phyloP scores from a whole-genome alignment of 306 rosid species.

The Cicer arietinum region DNA sequence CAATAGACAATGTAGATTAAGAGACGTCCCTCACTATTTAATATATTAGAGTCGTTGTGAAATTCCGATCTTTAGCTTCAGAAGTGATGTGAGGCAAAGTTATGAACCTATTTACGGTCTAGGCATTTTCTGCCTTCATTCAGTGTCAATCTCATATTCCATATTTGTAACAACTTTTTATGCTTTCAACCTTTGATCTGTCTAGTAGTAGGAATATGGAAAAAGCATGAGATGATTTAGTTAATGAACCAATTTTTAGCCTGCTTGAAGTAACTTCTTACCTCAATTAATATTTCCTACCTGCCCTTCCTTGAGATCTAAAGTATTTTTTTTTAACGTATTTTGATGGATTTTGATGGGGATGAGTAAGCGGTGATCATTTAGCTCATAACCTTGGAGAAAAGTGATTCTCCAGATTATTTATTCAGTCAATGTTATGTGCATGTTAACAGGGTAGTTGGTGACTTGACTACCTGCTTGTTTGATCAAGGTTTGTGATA shows the following conservation, averaged over 20 bases:
- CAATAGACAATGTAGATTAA: background rate
- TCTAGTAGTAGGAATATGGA: background rate
- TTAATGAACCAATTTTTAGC: conserved; percentile 4
- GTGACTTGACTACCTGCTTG: background rate
- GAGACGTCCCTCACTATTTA: background rate
- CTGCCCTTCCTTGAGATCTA: background rate
- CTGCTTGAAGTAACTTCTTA: conserved; percentile 11
- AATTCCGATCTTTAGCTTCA: conserved; percentile 14
- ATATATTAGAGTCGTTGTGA: background rate
- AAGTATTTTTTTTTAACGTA: background rate
- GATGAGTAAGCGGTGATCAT: conserved; percentile 1
- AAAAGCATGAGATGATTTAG: background rate
- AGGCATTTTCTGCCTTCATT: background rate
- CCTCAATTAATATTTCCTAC: background rate
- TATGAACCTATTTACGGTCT: conserved; percentile 2
- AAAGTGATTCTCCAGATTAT: background rate
- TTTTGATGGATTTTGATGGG: background rate
- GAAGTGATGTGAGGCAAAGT: conserved; percentile 12
- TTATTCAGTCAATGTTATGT: background rate
- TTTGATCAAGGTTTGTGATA: conserved; percentile 7
- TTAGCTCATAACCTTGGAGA: conserved; percentile 27
- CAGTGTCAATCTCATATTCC: conserved; percentile 12
- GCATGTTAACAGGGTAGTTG: background rate
- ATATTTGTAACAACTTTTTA: background rate
- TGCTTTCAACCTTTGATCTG: background rate